A percentile compares a stretch with the other conserved stretches of the same genome.
Conservation (phyloP, 2,329 filamentous ascomycete species). For the Sordariomycetes sp. region DNA sequence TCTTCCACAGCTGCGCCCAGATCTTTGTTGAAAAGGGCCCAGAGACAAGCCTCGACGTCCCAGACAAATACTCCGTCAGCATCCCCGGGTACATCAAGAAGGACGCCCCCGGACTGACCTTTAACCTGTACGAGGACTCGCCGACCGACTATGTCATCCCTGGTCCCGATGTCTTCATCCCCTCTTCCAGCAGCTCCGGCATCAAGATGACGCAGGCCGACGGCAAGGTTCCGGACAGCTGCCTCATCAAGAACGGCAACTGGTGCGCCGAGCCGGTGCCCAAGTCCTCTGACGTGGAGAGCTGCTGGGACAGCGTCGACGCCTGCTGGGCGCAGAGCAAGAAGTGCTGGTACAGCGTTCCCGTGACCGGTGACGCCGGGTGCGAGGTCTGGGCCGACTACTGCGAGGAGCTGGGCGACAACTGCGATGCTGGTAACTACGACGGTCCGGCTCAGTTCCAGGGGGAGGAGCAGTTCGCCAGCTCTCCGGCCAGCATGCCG, state of each 20-base stretch:
- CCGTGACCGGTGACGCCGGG: constrained; percentile 47
- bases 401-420: constrained; percentile 39
- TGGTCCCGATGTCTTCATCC: constrained; percentile 41
- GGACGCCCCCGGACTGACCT: constrained; percentile 46
- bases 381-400: constrained; percentile 56
- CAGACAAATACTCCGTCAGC: constrained; percentile 39
- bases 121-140: constrained; percentile 51
- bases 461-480: constrained; percentile 21
- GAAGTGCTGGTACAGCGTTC: constrained; percentile 49
- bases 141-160: constrained; percentile 42
- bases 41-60: constrained; percentile 34
- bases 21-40: constrained; percentile 47
- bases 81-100: constrained; percentile 58
- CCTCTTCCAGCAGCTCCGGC: constrained; percentile 13
- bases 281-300: constrained; percentile 29
- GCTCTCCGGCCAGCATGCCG: constrained; percentile 23
- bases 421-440: constrained; percentile 31
- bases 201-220: not conserved
- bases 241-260: constrained; percentile 59
- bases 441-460: constrained; percentile 36
- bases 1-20: constrained; percentile 65
- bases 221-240: constrained; percentile 36
- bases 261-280: constrained; percentile 60
- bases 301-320: constrained; percentile 50
- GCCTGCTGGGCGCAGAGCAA: constrained; percentile 50